phyloP scores from a whole-genome alignment of 257 asterid species.

The Coffea eugenioides region DNA sequence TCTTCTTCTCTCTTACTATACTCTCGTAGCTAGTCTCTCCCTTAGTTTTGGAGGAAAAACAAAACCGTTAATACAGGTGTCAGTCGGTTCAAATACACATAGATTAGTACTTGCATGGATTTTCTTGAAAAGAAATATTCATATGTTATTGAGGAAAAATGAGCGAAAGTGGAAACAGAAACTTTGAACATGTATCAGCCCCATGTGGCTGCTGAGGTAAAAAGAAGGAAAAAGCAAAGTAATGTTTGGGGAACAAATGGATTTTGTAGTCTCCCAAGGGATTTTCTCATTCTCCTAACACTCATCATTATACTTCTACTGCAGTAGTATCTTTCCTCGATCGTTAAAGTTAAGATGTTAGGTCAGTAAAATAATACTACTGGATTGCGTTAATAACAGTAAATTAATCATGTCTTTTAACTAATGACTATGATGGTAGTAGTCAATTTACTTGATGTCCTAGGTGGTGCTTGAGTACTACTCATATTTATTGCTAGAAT shows the following conservation, averaged over 20 bases:
- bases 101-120: not conserved
- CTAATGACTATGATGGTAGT: no score
- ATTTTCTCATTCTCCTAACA: conserved; percentile 50
- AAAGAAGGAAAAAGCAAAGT: conserved; percentile 21
- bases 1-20: not conserved
- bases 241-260: conserved; percentile 35
- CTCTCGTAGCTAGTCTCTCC: not conserved
- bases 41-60: conserved; percentile 10
- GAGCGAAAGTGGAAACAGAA: not conserved
- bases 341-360: not conserved
- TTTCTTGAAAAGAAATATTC: not conserved
- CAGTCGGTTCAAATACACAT: not conserved
- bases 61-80: conserved; percentile 12
- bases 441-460: not conserved
- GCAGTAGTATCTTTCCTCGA: not conserved
- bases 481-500: not conserved
- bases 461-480: not conserved
- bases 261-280: conserved; percentile 73
- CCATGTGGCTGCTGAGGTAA: conserved; percentile 41
- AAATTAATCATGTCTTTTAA: not conserved
- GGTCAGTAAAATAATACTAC: conserved; percentile 5
- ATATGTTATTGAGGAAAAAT: not conserved
- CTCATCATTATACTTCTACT: conserved; percentile 37
- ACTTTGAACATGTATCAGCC: conserved; percentile 13
- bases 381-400: not conserved